Evolutionary conservation across 2,329 filamentous ascomycete species (phyloP).

Genomic region (Sordariomycetes sp.): DNA sequence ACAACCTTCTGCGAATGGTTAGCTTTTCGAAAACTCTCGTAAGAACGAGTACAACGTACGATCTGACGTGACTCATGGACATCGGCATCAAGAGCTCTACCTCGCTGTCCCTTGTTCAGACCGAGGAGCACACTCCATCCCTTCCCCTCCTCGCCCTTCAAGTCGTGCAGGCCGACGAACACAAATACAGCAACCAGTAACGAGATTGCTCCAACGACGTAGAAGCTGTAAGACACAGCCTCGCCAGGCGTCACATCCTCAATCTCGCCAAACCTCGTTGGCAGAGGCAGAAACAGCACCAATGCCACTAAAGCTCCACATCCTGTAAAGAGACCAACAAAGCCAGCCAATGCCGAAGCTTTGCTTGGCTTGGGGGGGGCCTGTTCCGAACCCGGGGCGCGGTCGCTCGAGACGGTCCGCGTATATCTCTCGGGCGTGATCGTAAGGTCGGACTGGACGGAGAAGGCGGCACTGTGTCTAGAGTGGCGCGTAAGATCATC

Average conservation of each 20-base stretch:
- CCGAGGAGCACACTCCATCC: slow-evolving; percentile 53
- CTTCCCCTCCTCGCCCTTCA: slow-evolving; percentile 70
- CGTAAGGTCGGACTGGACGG: slow-evolving; percentile 64
- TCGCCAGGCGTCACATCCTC: slow-evolving; percentile 63
- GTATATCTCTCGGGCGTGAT: slow-evolving; percentile 60
- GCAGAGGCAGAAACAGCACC: slow-evolving; percentile 74
- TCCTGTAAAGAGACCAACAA: slow-evolving; percentile 88
- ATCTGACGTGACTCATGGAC: too few species aligned
- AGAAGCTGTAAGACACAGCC: slow-evolving; percentile 78
- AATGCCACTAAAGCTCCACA: slow-evolving; percentile 84
- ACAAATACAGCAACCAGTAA: slow-evolving; percentile 66
- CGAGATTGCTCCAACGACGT: slow-evolving; percentile 69
- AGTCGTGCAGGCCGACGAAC: slow-evolving; percentile 62
- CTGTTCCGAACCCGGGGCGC: slow-evolving; percentile 8
- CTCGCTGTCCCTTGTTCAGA: slow-evolving; percentile 15
- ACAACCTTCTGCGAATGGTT: slow-evolving; percentile 24
- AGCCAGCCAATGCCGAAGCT: slow-evolving; percentile 63
- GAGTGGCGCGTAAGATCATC: slow-evolving; percentile 28
- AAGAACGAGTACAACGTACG: too few species aligned
- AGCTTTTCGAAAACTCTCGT: neutral
- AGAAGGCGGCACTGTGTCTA: slow-evolving; percentile 53
- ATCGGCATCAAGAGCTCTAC: neutral
- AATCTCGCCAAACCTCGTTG: slow-evolving; percentile 64
- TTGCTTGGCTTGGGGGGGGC: slow-evolving; percentile 23
- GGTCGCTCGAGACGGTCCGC: slow-evolving; percentile 21